Percentiles rank a stretch among this genome's conserved stretches.
phyloP scores from a whole-genome alignment of 2,329 filamentous ascomycete species.

The Helicocarpus griseus region DNA sequence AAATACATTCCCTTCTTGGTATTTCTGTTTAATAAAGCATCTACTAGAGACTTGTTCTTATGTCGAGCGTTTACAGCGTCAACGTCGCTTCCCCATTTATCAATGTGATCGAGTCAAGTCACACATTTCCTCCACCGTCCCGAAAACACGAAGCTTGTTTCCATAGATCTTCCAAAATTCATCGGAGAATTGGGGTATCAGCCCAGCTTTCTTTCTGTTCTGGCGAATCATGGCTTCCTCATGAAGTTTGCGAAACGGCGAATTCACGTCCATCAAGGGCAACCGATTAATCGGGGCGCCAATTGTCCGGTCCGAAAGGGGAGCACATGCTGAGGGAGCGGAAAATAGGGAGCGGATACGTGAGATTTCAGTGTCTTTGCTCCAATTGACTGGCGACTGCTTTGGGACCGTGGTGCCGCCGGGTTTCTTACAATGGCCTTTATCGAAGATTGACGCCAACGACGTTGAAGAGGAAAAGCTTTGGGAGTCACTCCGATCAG shows the following conservation, averaged over 20 bases:
- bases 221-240: constrained; percentile 15
- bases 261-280: background rate
- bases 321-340: constrained; percentile 22
- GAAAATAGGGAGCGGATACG: constrained; percentile 18
- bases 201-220: constrained; percentile 25
- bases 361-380: background rate
- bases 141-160: constrained; percentile 52
- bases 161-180: constrained; percentile 50
- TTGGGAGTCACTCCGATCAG: constrained; percentile 3
- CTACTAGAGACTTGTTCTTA: background rate
- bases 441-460: background rate
- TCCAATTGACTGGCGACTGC: constrained; percentile 7
- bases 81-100: background rate
- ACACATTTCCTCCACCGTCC: constrained; percentile 45
- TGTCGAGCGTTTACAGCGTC: too few relatives aligned
- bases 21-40: background rate
- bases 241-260: background rate
- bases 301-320: constrained; percentile 14
- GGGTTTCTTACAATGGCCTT: background rate
- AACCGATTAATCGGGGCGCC: constrained; percentile 6
- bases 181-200: constrained; percentile 43
- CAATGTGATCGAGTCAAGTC: constrained; percentile 11
- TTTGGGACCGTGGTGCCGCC: background rate
- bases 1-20: background rate
- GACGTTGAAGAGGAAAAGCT: background rate